These are phyloP conservation scores for Leccinellum luteum DNA, from an alignment of 768 basidiomycete genomes.

Conservation along the genomic window DNA sequence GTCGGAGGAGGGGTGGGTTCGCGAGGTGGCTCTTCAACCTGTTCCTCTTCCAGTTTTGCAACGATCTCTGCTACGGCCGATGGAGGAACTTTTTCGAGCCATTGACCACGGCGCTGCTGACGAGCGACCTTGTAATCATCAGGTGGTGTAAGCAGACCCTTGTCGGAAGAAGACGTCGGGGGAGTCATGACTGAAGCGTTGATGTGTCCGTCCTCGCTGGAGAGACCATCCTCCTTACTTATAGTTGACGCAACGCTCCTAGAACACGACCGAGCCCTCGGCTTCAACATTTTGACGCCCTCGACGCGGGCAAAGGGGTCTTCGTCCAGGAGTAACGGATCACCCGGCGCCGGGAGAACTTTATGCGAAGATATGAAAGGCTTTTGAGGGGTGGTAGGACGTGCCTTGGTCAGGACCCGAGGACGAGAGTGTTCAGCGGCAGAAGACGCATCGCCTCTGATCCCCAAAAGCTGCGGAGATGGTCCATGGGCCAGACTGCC, in stretches of 20 bases:
- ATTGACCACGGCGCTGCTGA: slow-evolving; percentile 38
- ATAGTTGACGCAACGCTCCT: not conserved
- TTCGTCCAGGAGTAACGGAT: slow-evolving; percentile 29
- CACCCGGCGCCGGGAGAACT: slow-evolving; percentile 10
- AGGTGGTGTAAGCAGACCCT: too few species aligned
- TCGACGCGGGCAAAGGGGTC: slow-evolving; percentile 53
- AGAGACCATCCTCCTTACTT: slow-evolving; percentile 4
- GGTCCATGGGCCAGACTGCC: slow-evolving; percentile 2
- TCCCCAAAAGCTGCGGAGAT: not conserved
- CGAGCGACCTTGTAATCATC: slow-evolving; percentile 42
- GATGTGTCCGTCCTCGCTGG: slow-evolving; percentile 7
- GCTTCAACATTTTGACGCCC: slow-evolving; percentile 48
- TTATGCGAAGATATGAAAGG: slow-evolving; percentile 14
- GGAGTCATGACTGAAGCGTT: not conserved
- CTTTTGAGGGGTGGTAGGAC: slow-evolving; percentile 33
- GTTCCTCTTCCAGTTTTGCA: slow-evolving; percentile 21
- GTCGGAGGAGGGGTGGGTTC: slow-evolving; percentile 25
- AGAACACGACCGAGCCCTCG: slow-evolving; percentile 7
- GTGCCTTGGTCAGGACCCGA: slow-evolving; percentile 32
- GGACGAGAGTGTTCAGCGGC: slow-evolving; percentile 15
- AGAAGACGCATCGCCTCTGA: slow-evolving; percentile 8
- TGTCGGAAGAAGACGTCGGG: not conserved
- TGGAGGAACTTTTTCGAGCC: slow-evolving; percentile 40
- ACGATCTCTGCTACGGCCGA: slow-evolving; percentile 32
- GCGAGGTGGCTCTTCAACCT: slow-evolving; percentile 15